A percentile compares a stretch with the other conserved stretches of the same genome.
Evolutionary conservation across 768 basidiomycete genomes (phyloP).

Genomic region (Rhodotorula paludigena): DNA sequence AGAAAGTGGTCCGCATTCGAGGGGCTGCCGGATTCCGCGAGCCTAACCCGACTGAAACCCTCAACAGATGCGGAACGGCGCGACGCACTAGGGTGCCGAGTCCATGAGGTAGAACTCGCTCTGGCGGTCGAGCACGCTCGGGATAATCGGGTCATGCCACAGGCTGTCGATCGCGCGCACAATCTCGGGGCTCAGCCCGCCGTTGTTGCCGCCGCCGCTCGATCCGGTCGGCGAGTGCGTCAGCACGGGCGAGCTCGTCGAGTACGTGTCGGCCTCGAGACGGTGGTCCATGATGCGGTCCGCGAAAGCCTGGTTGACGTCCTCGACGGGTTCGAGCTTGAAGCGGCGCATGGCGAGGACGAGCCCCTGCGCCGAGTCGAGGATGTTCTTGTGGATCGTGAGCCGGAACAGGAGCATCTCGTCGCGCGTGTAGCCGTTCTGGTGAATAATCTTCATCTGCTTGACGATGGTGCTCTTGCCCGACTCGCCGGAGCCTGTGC

Average conservation of each 20-base stretch:
- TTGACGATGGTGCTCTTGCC: conserved; percentile 96
- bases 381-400: conserved; percentile 76
- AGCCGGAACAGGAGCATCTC: conserved; percentile 72
- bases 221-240: neutral
- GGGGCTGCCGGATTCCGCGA: too few relatives aligned
- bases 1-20: too few relatives aligned
- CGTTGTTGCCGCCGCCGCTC: conserved; percentile 13
- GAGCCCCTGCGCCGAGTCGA: conserved; percentile 82
- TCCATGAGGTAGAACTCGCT: conserved; percentile 90
- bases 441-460: conserved; percentile 98
- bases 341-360: conserved; percentile 81
- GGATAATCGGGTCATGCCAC: conserved; percentile 54
- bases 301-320: conserved; percentile 57
- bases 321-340: conserved; percentile 67
- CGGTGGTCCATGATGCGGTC: conserved; percentile 51
- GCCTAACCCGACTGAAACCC: too few relatives aligned
- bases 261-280: conserved; percentile 45
- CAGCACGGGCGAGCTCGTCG: conserved; percentile 16
- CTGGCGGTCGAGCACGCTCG: conserved; percentile 49
- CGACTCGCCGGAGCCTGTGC: conserved; percentile 81
- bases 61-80: neutral
- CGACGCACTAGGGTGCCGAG: conserved; percentile 75
- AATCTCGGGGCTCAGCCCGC: conserved; percentile 47
- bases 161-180: conserved; percentile 50
- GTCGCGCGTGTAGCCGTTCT: conserved; percentile 73